These are phyloP conservation scores for Termitomyces heimii DNA, from an alignment of 768 basidiomycete species.

Conservation along the genomic window DNA sequence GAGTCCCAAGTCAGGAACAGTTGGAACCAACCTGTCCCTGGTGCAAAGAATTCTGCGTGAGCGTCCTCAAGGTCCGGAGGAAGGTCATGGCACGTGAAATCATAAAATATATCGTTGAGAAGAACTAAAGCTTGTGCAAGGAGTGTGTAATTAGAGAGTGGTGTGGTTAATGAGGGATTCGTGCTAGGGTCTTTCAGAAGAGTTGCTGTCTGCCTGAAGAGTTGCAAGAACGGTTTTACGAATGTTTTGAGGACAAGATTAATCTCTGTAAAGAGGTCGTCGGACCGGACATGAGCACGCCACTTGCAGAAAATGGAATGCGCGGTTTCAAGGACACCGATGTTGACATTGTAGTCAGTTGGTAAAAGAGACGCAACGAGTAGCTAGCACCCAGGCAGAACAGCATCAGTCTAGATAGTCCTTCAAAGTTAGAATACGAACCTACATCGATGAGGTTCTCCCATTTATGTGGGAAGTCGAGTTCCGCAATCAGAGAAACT, in stretches of 20 bases:
- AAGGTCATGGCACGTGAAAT: constrained; percentile 92
- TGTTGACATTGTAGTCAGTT: constrained; percentile 78
- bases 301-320: constrained; percentile 95
- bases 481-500: constrained; percentile 83
- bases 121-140: constrained; percentile 74
- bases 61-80: constrained; percentile 92
- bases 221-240: constrained; percentile 73
- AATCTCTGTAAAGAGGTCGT: constrained; percentile 84
- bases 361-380: constrained; percentile 77
- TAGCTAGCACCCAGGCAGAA: constrained; percentile 50
- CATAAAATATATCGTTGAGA: constrained; percentile 84
- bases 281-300: constrained; percentile 86
- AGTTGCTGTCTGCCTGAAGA: constrained; percentile 66
- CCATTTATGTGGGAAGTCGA: constrained; percentile 92
- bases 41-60: constrained; percentile 76
- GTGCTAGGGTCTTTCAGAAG: constrained; percentile 35
- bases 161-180: constrained; percentile 26
- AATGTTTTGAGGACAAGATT: constrained; percentile 86
- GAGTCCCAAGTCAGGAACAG: constrained; percentile 81
- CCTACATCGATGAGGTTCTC: constrained; percentile 84
- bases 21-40: constrained; percentile 66
- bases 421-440: not conserved
- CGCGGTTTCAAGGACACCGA: constrained; percentile 88
- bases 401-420: not conserved
- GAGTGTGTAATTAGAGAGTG: constrained; percentile 36